Evolutionary conservation across 768 basidiomycete genomes (phyloP).

Genomic region (Inosperma sp.): DNA sequence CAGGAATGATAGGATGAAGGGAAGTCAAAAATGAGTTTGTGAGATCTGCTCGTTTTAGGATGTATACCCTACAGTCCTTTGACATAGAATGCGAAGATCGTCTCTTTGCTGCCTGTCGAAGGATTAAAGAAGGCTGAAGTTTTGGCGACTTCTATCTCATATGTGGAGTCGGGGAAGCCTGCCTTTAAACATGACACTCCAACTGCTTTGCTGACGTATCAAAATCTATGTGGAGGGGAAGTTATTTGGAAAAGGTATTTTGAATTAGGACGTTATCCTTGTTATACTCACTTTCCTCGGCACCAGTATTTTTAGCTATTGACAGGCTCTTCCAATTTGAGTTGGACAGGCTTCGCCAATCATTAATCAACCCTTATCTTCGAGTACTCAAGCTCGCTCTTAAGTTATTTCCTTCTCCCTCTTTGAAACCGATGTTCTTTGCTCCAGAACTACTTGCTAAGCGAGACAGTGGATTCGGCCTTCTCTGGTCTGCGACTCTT

Average conservation of each 20-base stretch:
- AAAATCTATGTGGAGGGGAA: slow-evolving; percentile 43
- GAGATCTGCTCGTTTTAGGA: slow-evolving; percentile 44
- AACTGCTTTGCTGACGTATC: slow-evolving; percentile 25
- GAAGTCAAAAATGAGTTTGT: slow-evolving; percentile 31
- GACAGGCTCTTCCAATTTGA: slow-evolving; percentile 2
- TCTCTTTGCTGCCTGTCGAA: slow-evolving; percentile 44
- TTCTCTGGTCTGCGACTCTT: slow-evolving; percentile 64
- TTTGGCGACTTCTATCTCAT: slow-evolving; percentile 49
- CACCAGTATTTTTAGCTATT: not conserved
- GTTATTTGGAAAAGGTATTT: slow-evolving; percentile 54
- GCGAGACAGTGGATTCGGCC: slow-evolving; percentile 83
- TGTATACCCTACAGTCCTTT: slow-evolving; percentile 55
- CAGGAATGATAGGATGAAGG: not conserved
- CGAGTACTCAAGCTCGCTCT: not conserved
- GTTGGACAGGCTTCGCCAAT: slow-evolving; percentile 1
- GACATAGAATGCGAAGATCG: slow-evolving; percentile 39
- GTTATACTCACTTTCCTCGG: slow-evolving; percentile 7
- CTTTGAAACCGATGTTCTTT: slow-evolving; percentile 70
- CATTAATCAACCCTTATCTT: not conserved
- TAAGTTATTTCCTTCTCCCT: not conserved
- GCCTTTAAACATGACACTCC: no score
- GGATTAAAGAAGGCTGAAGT: slow-evolving; percentile 55
- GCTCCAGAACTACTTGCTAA: slow-evolving; percentile 73
- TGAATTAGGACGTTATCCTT: slow-evolving; percentile 21
- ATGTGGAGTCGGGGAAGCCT: no score